These are phyloP conservation scores for Zizania latifolia DNA, from an alignment of 176 grass and related monocot species.

Conservation along the genomic window DNA sequence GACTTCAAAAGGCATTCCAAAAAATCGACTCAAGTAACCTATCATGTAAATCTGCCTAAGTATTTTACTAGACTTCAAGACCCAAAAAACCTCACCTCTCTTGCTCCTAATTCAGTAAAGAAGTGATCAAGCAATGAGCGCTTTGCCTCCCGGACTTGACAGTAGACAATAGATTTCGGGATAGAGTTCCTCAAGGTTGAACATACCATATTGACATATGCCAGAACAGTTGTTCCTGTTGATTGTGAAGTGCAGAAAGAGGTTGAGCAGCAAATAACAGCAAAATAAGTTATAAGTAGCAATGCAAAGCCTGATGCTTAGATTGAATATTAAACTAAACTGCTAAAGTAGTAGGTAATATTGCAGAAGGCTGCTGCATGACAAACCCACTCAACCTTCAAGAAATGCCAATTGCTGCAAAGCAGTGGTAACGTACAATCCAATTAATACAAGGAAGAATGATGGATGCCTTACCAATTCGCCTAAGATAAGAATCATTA, in stretches of 20 bases:
- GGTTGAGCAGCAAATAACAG: neutral
- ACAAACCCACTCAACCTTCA: neutral
- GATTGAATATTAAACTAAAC: neutral
- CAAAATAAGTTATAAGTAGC: neutral
- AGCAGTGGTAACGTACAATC: neutral
- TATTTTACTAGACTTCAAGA: neutral
- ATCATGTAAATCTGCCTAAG: neutral
- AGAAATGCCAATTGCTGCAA: neutral
- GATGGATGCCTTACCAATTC: slow-evolving; percentile 54
- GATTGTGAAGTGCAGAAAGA: slow-evolving; percentile 22
- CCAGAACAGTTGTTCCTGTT: slow-evolving; percentile 81
- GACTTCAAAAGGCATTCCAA: neutral
- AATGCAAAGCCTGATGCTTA: neutral
- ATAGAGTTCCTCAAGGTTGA: slow-evolving; percentile 87
- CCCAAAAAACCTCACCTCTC: slow-evolving; percentile 51
- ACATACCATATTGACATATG: slow-evolving; percentile 93
- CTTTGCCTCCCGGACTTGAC: slow-evolving; percentile 95
- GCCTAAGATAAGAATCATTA: slow-evolving; percentile 97
- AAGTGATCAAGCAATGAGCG: slow-evolving; percentile 97
- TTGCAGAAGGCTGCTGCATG: neutral
- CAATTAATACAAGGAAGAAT: neutral
- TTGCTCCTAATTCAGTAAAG: slow-evolving; percentile 93
- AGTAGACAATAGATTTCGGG: slow-evolving; percentile 93
- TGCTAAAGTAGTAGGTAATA: neutral
- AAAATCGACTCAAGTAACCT: no score